Base-by-base conservation (phyloP, 2,329 filamentous ascomycete species). In the Lomentospora prolificans region DNA sequence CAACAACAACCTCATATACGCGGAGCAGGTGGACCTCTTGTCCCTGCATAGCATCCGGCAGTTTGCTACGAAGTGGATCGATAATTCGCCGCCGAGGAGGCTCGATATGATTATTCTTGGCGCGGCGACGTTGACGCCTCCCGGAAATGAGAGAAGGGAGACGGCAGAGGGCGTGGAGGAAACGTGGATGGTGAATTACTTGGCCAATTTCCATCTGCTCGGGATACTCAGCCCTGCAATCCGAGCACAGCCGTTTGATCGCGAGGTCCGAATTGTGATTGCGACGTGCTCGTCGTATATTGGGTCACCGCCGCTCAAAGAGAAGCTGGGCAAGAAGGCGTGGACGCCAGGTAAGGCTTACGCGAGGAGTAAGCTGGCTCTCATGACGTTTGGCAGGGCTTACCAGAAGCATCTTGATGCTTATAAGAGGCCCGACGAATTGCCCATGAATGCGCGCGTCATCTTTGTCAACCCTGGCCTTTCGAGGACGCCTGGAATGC, bases 61-160 rank as follows among this genome's bases (percentile, higher is more conserved):
- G 60, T 99, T 99, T 68, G 94, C 94, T 10, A 99, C 94, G 0
- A 92, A 90, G 74, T 99, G 95, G 92, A 90, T 99, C 61, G 92
- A 99, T 69, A 97, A 96, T 69, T 82, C 88, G 22, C 92, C 94
- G 2, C 89, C 91, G 7, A 80, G 95, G 57, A 79, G 95, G 51
- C 75, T 99, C 5, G 94, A 99, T 69, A 91, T 92, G 84, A 75
- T 99, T 50, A 81, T 99, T 19, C 78, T 99, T 17, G 96, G 90
- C 68, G 94, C 86, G 8, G 87, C 87, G 48, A 86, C 86, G 0
- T 74, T 90, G 61, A 89, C 86, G 3, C 85, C 89, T 2, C 80
- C 79, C 9, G 87, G 84, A 1, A 76, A 79, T 4, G 72, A 75
- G 60, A 75, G 80, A 27, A 73, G 69, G 1, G 73, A 80, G 60